Conservation (phyloP, 208 protist genomes). For the Trypanosoma platydactyli region DNA sequence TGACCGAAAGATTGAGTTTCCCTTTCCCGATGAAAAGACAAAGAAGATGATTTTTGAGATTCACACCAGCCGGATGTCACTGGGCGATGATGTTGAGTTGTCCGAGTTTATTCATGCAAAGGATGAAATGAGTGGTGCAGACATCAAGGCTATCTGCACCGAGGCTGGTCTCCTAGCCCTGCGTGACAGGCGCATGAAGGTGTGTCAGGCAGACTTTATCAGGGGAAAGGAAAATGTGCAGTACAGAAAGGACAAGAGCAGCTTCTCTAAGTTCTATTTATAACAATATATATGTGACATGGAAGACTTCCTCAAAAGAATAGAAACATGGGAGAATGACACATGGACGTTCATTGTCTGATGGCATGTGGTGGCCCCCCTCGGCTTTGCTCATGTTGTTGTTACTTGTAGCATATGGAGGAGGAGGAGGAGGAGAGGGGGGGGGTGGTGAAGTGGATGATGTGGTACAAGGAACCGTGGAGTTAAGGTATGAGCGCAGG, state of each 20-base stretch:
- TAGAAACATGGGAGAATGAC: not conserved
- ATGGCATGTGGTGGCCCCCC: too few relatives aligned
- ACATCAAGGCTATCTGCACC: constrained; percentile 99
- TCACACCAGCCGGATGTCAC: constrained; percentile 99
- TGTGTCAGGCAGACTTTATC: constrained; percentile 98
- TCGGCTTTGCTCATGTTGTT: too few relatives aligned
- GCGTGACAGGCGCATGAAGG: constrained; percentile 99
- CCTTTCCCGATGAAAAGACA: constrained; percentile 99
- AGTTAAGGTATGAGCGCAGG: not conserved
- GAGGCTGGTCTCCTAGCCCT: constrained; percentile 99
- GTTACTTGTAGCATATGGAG: too few relatives aligned
- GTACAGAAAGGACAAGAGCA: constrained; percentile 98
- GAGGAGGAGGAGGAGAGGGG: not conserved
- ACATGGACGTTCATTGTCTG: too few relatives aligned
- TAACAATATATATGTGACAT: constrained; percentile 46
- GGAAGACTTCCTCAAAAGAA: not conserved
- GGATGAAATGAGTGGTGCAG: constrained; percentile 99
- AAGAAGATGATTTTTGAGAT: constrained; percentile 99
- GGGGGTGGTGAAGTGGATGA: too few relatives aligned
- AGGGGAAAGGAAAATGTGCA: constrained; percentile 99
- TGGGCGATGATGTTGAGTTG: constrained; percentile 98
- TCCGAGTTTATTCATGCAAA: constrained; percentile 99
- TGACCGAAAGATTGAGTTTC: constrained; percentile 99
- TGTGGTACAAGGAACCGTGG: not conserved
- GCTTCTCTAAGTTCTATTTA: constrained; percentile 98